phyloP scores from a whole-genome alignment of 2,329 filamentous ascomycete species.

The Claviceps purpurea region DNA sequence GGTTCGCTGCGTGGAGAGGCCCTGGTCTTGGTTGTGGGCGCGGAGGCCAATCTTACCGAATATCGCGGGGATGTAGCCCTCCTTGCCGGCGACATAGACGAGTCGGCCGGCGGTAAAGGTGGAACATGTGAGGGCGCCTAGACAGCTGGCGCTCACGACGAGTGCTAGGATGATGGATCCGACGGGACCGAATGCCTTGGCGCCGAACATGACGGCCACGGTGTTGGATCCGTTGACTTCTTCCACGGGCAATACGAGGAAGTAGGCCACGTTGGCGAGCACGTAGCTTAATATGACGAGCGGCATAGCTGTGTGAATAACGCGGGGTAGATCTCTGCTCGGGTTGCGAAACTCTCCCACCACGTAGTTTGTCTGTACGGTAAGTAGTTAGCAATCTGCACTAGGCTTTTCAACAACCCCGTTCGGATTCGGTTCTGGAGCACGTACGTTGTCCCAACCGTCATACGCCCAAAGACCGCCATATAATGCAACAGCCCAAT shows the following conservation, averaged over 20 bases:
- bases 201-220: conserved; percentile 87
- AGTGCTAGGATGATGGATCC: conserved; percentile 78
- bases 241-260: conserved; percentile 73
- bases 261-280: conserved; percentile 85
- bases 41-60: conserved; percentile 74
- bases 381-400: neutral
- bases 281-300: conserved; percentile 84
- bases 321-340: conserved; percentile 73
- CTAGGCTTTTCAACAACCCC: too few relatives aligned
- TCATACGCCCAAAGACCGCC: conserved; percentile 96
- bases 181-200: conserved; percentile 72
- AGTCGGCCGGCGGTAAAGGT: conserved; percentile 87
- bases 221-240: conserved; percentile 83
- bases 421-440: too few relatives aligned
- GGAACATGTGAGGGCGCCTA: conserved; percentile 86
- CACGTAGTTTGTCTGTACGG: conserved; percentile 80
- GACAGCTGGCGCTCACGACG: conserved; percentile 81
- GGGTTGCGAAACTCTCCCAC: conserved; percentile 94
- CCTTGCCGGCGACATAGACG: conserved; percentile 87
- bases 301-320: conserved; percentile 94
- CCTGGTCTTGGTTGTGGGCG: conserved; percentile 19
- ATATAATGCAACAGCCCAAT: conserved; percentile 89
- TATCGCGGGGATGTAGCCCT: conserved; percentile 76
- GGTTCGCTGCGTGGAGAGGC: conserved; percentile 30
- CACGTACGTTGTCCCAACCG: conserved; percentile 90